Conservation (phyloP, 331 rosid species). For the Rosa hybrid region DNA sequence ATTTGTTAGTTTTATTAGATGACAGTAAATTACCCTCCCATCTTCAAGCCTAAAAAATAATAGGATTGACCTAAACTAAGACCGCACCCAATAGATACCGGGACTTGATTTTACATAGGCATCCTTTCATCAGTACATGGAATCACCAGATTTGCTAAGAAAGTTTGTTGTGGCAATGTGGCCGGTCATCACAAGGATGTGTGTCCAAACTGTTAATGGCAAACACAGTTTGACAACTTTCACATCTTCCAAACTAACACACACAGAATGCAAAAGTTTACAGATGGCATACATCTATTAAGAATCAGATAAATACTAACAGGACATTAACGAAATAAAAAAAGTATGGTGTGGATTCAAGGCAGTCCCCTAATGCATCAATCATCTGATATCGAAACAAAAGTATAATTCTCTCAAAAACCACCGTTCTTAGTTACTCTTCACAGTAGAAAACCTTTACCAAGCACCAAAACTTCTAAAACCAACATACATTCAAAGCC, state of each 20-base stretch:
- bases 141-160: not conserved
- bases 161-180: not conserved
- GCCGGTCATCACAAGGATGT: not conserved
- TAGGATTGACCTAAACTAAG: not conserved
- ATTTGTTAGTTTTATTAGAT: no score
- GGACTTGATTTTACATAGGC: not conserved
- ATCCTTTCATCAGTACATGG: not conserved
- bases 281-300: not conserved
- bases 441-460: no score
- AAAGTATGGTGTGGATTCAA: not conserved
- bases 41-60: not conserved
- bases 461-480: not conserved
- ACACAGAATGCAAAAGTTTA: not conserved
- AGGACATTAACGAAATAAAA: not conserved
- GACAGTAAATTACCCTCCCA: not conserved
- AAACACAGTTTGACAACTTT: not conserved
- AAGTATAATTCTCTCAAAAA: not conserved
- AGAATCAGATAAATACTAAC: not conserved
- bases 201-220: not conserved
- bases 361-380: not conserved
- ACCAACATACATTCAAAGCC: not conserved
- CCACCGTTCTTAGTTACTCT: not conserved
- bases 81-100: not conserved
- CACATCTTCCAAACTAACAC: not conserved
- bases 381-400: not conserved